A percentile compares a stretch with the other conserved stretches of the same genome.
phyloP scores from a whole-genome alignment of 1,139 yeast genomes.

The Pichia sp. region DNA sequence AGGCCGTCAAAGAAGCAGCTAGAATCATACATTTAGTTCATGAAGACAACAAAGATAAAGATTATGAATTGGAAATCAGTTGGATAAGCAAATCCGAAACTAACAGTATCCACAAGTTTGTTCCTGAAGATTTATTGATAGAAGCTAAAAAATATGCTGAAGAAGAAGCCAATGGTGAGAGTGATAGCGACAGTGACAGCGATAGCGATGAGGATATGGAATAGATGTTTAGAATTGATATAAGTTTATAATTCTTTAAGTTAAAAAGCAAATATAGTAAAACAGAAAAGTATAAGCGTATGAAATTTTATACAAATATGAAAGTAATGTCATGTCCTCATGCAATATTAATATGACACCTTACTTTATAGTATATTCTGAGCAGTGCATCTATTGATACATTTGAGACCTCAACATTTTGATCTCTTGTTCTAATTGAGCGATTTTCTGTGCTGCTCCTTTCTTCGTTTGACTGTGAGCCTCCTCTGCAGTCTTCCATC shows the following conservation, averaged over 20 bases:
- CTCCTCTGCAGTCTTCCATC: constrained; percentile 69
- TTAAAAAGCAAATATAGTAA: neutral
- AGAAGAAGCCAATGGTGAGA: constrained; percentile 41
- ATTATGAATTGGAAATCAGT: constrained; percentile 87
- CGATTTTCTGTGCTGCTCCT: constrained; percentile 46
- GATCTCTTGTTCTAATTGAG: constrained; percentile 51
- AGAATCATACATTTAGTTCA: constrained; percentile 89
- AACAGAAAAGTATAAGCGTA: too few species aligned
- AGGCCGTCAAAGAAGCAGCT: constrained; percentile 91
- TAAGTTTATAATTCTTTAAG: neutral
- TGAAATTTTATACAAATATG: too few species aligned
- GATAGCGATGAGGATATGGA: constrained; percentile 41
- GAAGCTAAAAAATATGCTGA: constrained; percentile 82
- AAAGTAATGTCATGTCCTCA: too few species aligned
- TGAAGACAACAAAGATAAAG: constrained; percentile 96
- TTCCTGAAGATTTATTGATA: constrained; percentile 67
- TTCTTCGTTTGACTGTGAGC: constrained; percentile 49
- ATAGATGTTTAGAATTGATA: neutral
- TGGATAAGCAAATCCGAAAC: constrained; percentile 80
- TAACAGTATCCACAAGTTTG: constrained; percentile 68
- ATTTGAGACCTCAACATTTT: constrained; percentile 13
- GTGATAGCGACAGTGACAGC: constrained; percentile 46
- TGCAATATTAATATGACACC: too few species aligned
- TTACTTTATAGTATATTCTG: neutral
- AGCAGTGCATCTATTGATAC: neutral